Conservation (phyloP, 345 rosid species). For the Eucalyptus sp. region DNA sequence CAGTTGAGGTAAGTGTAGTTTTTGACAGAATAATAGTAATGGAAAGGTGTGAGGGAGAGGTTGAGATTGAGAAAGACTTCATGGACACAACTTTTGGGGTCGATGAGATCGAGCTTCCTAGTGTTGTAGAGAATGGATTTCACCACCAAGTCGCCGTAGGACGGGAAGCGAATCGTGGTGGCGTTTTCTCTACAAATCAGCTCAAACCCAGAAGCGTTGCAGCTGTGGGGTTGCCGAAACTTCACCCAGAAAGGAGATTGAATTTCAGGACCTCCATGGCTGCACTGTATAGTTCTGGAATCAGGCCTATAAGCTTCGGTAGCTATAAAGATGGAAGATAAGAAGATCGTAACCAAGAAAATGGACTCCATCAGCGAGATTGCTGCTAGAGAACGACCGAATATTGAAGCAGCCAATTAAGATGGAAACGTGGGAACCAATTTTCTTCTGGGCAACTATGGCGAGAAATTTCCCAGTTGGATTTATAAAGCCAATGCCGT, state of each 20-base stretch:
- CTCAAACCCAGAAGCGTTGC: constrained; percentile 20
- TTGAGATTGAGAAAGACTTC: constrained; percentile 49
- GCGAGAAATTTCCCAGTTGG: neutral
- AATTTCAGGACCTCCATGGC: constrained; percentile 14
- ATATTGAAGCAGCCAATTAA: neutral
- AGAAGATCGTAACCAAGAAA: constrained; percentile 4
- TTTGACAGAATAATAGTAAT: constrained; percentile 27
- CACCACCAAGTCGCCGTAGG: constrained; percentile 28
- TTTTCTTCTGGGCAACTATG: neutral
- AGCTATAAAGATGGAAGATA: neutral
- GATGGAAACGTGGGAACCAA: neutral
- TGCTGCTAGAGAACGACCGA: neutral
- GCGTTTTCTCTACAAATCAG: constrained; percentile 34
- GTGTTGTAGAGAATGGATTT: constrained; percentile 32
- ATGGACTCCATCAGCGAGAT: neutral
- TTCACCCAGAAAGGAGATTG: constrained; percentile 29
- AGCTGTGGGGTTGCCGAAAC: neutral
- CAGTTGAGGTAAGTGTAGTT: constrained; percentile 49
- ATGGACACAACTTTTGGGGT: constrained; percentile 44
- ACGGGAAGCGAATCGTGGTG: constrained; percentile 37
- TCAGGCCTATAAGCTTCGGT: neutral
- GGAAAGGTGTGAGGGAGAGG: constrained; percentile 38
- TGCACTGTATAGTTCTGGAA: constrained; percentile 12
- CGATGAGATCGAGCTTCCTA: constrained; percentile 26
- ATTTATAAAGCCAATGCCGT: neutral